Evolutionary conservation across 331 rosid species (phyloP).

Genomic region (Malus hybrid): DNA sequence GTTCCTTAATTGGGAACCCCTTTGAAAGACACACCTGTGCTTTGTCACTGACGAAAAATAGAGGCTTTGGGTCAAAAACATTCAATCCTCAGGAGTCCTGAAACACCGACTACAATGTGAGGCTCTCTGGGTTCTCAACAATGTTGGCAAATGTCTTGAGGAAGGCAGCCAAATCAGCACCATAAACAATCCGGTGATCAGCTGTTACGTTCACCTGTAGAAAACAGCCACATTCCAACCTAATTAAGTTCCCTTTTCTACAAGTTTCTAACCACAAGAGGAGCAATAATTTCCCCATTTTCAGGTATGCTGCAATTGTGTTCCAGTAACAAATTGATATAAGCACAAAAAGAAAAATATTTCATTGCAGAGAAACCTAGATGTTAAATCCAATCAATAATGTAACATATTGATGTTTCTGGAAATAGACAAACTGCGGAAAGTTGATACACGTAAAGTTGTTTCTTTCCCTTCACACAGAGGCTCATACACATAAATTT

Average conservation of each 20-base stretch:
- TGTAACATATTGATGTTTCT: neutral
- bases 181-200: slow-evolving; percentile 86
- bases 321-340: neutral
- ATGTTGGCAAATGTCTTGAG: slow-evolving; percentile 76
- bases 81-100: slow-evolving; percentile 10
- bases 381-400: neutral
- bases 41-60: slow-evolving; percentile 9
- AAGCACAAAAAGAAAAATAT: neutral
- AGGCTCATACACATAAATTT: neutral
- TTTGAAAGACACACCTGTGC: slow-evolving; percentile 1
- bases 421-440: neutral
- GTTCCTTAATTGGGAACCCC: slow-evolving; percentile 3
- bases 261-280: neutral
- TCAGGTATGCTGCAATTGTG: neutral
- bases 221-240: slow-evolving; percentile 12
- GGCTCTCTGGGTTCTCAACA: slow-evolving; percentile 77
- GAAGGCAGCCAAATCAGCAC: slow-evolving; percentile 94
- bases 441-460: no score
- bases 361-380: neutral
- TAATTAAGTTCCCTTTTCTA: neutral
- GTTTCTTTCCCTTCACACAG: neutral
- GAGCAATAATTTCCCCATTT: neutral
- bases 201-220: slow-evolving; percentile 92
- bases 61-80: slow-evolving; percentile 3
- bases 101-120: slow-evolving; percentile 55